Conservation (phyloP, 2,329 filamentous ascomycete species). For the Fusarium miscanthi region DNA sequence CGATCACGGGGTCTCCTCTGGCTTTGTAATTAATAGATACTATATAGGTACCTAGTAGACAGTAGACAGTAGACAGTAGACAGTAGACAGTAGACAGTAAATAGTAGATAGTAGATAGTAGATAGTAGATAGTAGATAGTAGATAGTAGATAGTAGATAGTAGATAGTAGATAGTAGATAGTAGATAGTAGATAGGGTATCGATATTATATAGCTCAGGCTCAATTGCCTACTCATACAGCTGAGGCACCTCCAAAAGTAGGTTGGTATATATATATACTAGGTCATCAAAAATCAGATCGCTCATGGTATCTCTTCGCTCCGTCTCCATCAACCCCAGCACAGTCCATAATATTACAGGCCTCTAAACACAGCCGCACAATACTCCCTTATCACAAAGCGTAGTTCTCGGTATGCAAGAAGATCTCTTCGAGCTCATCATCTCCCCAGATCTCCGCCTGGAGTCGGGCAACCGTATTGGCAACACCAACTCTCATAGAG, state of each 20-base stretch:
- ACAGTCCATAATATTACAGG: slow-evolving; percentile 38
- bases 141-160: too few species aligned
- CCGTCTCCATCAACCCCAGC: not conserved
- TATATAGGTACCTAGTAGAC: too few species aligned
- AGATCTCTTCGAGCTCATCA: slow-evolving; percentile 85
- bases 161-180: not conserved
- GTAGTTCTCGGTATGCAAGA: slow-evolving; percentile 95
- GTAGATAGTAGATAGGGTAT: slow-evolving; percentile 9
- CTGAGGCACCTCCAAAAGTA: not conserved
- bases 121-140: not conserved
- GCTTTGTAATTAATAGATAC: too few species aligned
- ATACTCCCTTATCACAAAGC: slow-evolving; percentile 66
- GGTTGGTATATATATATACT: slow-evolving; percentile 18
- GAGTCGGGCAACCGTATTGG: slow-evolving; percentile 83
- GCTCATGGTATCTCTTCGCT: slow-evolving; percentile 46
- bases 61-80: too few species aligned
- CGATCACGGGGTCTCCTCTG: not conserved
- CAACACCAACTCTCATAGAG: slow-evolving; percentile 86
- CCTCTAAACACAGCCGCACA: not conserved
- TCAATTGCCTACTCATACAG: slow-evolving; percentile 28
- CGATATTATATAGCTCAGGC: slow-evolving; percentile 32
- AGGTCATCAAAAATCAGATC: slow-evolving; percentile 38
- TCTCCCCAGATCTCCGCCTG: slow-evolving; percentile 87
- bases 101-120: not conserved
- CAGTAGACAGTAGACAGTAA: not conserved